Evolutionary conservation across 192 early-diverging fungal genomes (phyloP), one percentile per base, ranked within the genome.

Genomic region (Backusella parvicylindrica): DNA sequence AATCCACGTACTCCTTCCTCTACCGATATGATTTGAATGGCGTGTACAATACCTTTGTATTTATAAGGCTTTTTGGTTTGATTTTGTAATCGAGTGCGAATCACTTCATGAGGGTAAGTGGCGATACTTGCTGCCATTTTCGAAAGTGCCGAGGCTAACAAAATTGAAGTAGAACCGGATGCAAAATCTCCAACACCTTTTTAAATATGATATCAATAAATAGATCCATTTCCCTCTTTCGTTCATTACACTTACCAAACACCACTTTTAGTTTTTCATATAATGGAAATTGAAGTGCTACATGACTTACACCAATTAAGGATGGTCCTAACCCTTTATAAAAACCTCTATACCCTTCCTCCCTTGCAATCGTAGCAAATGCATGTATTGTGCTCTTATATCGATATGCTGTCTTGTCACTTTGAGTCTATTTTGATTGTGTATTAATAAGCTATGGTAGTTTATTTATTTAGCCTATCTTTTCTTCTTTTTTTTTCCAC

Each of bases 101-200:
- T 91, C 56, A 95, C 93, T 85, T 99, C 97, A 76, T 99, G 97
- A 23, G 97, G 97, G 78, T 99, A 99, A 31, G 97, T 98, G 7
- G 91, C 92, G 32, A 90, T 84, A 70, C 91, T 92, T 6, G 97
- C 97, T 7, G 93, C 87, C 89, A 97, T 94, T 79, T 99, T 99
- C 9, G 96, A 95, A 11, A 89, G 72, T 7, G 94, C 90, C 23
- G 92, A 94, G 6, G 96, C 93, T 37, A 92, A 65, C 16, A 99
- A 84, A 71, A 99, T 96, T n/a, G 83, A 80, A 49, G 47, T 38
- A 1, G 68, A 77, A 18, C 76, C 75, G 23, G 79, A 70, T 26
- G 72, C 40, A 70, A 33, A 23, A 37, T 72, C 50, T 30, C 35
- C 23, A 69, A 77, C 71, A 15, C 53, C 53, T 60, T 12, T 11